Evolutionary conservation across 2,329 filamentous ascomycete genomes (phyloP).

Genomic region (Coniosporium tulheliwenetii): DNA sequence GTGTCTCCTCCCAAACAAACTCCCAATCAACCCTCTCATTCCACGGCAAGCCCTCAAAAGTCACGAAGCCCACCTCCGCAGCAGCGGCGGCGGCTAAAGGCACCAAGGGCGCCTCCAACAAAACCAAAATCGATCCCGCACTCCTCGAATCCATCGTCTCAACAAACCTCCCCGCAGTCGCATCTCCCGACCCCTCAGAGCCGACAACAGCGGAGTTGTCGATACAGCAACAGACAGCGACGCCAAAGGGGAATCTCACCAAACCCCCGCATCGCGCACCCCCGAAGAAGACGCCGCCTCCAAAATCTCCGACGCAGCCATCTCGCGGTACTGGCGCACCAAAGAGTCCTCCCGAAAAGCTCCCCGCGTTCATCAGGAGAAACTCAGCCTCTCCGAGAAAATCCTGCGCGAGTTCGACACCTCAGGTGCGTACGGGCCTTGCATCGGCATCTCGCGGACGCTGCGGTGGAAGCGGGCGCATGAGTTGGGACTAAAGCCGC

Average conservation of each 20-base stretch:
- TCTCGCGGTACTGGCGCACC: constrained; percentile 61
- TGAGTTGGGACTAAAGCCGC: constrained; percentile 66
- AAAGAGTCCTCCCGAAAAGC: constrained; percentile 56
- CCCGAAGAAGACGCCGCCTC: constrained; percentile 41
- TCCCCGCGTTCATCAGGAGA: constrained; percentile 62
- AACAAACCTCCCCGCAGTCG: constrained; percentile 12
- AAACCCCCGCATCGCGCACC: constrained; percentile 20
- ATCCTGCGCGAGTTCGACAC: constrained; percentile 86
- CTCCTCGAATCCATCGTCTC: constrained; percentile 15
- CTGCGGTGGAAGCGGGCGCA: constrained; percentile 84
- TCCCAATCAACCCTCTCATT: constrained; percentile 47
- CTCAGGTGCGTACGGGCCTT: constrained; percentile 80
- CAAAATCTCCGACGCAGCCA: constrained; percentile 49
- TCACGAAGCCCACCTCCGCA: constrained; percentile 38
- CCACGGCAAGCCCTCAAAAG: constrained; percentile 35
- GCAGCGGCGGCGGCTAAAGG: constrained; percentile 11
- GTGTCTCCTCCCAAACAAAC: not conserved
- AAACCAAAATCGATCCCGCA: constrained; percentile 21
- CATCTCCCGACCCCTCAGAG: constrained; percentile 12
- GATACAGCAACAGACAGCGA: constrained; percentile 20
- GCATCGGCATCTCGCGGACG: constrained; percentile 65
- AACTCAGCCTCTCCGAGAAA: constrained; percentile 61
- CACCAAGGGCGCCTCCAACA: constrained; percentile 11
- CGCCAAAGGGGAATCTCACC: constrained; percentile 28
- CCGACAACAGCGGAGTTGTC: constrained; percentile 22